phyloP scores from a whole-genome alignment of 2,329 filamentous ascomycete genomes.

The Fusarium sp. region DNA sequence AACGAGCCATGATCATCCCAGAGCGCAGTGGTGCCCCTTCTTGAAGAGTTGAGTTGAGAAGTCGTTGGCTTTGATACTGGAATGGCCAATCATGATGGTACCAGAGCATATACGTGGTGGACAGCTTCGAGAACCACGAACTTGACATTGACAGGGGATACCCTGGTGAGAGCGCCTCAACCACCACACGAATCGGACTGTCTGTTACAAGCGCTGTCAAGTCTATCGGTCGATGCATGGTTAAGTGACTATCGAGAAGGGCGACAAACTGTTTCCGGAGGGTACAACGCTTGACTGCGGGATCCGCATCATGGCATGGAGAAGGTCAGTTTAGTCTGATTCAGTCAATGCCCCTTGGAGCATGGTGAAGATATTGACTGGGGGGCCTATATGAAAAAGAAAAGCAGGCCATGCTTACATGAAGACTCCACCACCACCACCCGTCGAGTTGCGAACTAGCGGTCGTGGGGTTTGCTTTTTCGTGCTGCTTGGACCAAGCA shows the following conservation, averaged over 20 bases:
- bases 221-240: not conserved
- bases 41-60: not conserved
- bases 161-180: not conserved
- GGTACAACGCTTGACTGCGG: not conserved
- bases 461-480: constrained; percentile 31
- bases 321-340: not conserved
- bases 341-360: not conserved
- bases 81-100: not conserved
- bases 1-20: not conserved
- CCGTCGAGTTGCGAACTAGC: constrained; percentile 16
- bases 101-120: not conserved
- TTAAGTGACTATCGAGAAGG: not conserved
- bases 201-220: not conserved
- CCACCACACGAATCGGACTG: not conserved
- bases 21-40: not conserved
- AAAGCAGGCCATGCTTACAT: constrained; percentile 40
- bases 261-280: not conserved
- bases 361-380: constrained; percentile 21
- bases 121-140: not conserved
- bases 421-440: constrained; percentile 28
- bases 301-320: not conserved
- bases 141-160: constrained; percentile 4
- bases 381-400: constrained; percentile 25
- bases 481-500: not conserved
- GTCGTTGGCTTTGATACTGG: not conserved